Evolutionary conservation across 1,284 basidiomycete species (phyloP), one percentile per base, ranked within the genome.

Genomic region (Irpex sp.): DNA sequence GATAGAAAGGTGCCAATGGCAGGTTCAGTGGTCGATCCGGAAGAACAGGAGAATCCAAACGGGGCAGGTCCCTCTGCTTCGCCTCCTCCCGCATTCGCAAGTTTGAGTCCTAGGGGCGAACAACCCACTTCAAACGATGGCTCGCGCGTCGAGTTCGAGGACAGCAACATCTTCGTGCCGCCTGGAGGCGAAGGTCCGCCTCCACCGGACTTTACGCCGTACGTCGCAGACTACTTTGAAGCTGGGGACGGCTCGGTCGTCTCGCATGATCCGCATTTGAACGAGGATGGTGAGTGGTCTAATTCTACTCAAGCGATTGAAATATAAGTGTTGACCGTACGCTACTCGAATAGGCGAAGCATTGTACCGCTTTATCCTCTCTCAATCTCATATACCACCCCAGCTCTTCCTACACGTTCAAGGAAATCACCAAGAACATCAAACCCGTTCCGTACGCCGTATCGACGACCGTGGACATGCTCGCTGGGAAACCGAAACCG

Each of bases 261-360:
- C 61, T 88, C 88, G n/a, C 90, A 91, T 73, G 89, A 92, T 69
- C 76, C 74, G 11, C 89, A 91, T 72, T 74, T 92, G 62, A 91
- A 91, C 67, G 76, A 83, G 58, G 90, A 95, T 67, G 89, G 88
- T 82, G 66, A 59, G 75, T 76, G 11, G 47, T 37, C 19, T 4
- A 26, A 26, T 26, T 26, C 2, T 26, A 26, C 11, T 7, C 19
- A 40, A 0, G 11, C 7, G 4, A 47, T 9, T 26, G 19, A 19
- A 13, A 13, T 62, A 49, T 26, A 34, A 15, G 19, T 26, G 3
- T 26, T 26, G 4, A 26, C 26, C 3, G 26, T 26, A 26, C 26
- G 26, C 26, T 4, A 2, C 26, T 26, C 26, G 83, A 34, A 21
- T 63, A 89, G 86, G 88, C 57, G 89, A 91, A 73, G 89, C 89